A percentile compares a stretch with the other conserved stretches of the same genome.
These are phyloP conservation scores for Citrus maxima DNA, from an alignment of 345 rosid species.

Conservation along the genomic window DNA sequence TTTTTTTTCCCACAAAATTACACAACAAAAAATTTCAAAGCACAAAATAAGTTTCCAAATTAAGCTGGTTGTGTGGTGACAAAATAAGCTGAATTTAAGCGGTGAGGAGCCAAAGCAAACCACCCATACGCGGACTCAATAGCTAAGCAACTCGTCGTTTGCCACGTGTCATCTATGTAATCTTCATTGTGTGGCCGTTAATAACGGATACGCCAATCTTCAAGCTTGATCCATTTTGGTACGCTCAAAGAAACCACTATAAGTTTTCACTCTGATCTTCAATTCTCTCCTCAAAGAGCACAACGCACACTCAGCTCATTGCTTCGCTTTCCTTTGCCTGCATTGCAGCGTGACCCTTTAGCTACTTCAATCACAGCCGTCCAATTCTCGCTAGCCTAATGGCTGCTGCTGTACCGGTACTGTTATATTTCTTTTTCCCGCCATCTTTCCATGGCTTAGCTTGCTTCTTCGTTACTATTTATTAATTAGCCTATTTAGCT, in stretches of 20 bases:
- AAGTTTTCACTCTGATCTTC: constrained; percentile 13
- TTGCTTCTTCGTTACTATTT: no score
- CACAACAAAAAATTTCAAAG: neutral
- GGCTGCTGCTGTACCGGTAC: constrained; percentile 86
- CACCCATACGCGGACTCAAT: neutral
- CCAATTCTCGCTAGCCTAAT: constrained; percentile 22
- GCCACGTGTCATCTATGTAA: constrained; percentile 44
- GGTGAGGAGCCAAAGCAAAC: constrained; percentile 21
- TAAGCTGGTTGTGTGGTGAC: neutral
- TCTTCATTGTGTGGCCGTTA: constrained; percentile 49
- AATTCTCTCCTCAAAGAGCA: neutral
- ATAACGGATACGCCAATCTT: constrained; percentile 21
- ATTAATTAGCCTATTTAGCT: neutral
- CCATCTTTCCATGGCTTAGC: neutral
- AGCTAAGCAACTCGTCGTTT: neutral
- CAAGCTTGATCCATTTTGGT: constrained; percentile 13
- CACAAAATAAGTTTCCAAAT: neutral
- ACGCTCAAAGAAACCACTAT: constrained; percentile 26
- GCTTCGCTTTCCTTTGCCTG: neutral
- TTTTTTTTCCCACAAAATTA: neutral
- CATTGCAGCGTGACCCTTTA: neutral
- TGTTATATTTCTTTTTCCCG: neutral
- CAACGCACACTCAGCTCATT: neutral
- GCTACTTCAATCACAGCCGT: neutral
- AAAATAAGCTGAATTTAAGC: constrained; percentile 6